Conservation (phyloP, 371 early-diverging fungal species). For the Mucor circinelloides region DNA sequence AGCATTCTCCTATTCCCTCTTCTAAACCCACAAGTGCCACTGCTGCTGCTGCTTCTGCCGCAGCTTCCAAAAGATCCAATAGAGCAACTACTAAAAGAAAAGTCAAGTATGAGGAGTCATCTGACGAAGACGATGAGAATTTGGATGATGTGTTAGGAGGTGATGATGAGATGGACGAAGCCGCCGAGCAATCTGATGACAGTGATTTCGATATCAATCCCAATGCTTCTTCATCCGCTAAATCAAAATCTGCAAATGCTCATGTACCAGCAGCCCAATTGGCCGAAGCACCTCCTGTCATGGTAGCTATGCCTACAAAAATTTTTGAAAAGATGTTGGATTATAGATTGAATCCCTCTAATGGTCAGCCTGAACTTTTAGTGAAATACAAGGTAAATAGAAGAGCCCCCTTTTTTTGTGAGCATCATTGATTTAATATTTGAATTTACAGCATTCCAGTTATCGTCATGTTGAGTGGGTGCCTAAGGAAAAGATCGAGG, state of each 20-base stretch:
- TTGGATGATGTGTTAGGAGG: constrained; percentile 1
- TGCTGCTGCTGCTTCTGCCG: neutral
- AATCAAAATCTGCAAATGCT: neutral
- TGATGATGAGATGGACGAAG: constrained; percentile 7
- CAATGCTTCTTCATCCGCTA: neutral
- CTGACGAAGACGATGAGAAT: constrained; percentile 31
- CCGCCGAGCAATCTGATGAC: constrained; percentile 5
- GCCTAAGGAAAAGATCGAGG: constrained; percentile 57
- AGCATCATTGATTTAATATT: no score
- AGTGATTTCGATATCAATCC: constrained; percentile 5
- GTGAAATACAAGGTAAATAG: constrained; percentile 71
- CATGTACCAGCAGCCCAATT: neutral
- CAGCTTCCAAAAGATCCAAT: constrained; percentile 8
- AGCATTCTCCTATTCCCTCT: constrained; percentile 5
- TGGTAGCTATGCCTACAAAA: constrained; percentile 72
- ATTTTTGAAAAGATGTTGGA: constrained; percentile 56
- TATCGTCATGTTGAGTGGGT: constrained; percentile 87
- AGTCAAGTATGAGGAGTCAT: constrained; percentile 15
- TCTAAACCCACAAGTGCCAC: neutral
- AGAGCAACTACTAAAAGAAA: constrained; percentile 16
- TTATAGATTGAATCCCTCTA: constrained; percentile 44
- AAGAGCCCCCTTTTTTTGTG: no score
- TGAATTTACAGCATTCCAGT: constrained; percentile 38
- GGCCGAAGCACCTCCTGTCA: constrained; percentile 28
- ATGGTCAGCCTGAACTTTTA: constrained; percentile 42